Conservation (phyloP, 140 eudicot species). For the Anethum foeniculum region DNA sequence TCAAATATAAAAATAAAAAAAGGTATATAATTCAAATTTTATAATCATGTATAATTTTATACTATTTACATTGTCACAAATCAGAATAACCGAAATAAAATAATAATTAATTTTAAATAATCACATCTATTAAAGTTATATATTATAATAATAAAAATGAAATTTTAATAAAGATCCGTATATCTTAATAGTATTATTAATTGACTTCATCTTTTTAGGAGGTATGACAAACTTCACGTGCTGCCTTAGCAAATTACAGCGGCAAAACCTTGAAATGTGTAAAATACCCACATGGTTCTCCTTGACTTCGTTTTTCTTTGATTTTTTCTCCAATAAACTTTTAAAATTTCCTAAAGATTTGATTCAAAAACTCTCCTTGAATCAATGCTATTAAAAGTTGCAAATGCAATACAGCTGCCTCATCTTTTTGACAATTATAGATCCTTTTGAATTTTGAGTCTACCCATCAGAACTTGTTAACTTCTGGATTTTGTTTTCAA, state of each 20-base stretch:
- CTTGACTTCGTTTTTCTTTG: background rate
- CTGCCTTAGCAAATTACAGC: background rate
- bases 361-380: background rate
- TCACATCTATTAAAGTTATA: no score
- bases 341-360: background rate
- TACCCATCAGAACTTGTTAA: background rate
- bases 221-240: constrained; percentile 1
- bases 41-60: no score
- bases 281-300: background rate
- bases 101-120: no score
- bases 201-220: no score
- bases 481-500: background rate
- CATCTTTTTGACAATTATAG: background rate
- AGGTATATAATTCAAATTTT: no score
- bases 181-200: no score
- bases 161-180: no score
- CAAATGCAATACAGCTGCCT: background rate
- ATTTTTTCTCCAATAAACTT: background rate
- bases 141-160: no score
- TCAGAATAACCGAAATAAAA: no score
- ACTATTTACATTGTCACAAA: no score
- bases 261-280: background rate
- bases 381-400: background rate
- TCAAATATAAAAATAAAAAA: no score
- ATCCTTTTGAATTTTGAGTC: background rate